Evolutionary conservation across 495 filamentous ascomycete genomes (phyloP).

Genomic region (Talaromyces trachyspermus): DNA sequence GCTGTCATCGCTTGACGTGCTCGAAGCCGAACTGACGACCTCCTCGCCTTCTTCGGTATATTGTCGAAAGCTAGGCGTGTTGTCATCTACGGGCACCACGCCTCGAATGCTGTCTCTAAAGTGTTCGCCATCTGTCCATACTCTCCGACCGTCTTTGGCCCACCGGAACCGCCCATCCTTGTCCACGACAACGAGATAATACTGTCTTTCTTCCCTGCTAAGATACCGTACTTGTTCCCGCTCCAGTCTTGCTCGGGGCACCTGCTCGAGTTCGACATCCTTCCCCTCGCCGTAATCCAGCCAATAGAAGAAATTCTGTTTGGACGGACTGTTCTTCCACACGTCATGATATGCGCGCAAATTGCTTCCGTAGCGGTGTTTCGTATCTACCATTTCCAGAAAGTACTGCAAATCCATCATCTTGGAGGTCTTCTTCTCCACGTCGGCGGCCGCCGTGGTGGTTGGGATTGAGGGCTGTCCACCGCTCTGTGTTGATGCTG

Average conservation of each 20-base stretch:
- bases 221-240: slow-evolving; percentile 68
- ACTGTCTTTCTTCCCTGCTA: slow-evolving; percentile 59
- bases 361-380: slow-evolving; percentile 84
- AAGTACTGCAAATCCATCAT: slow-evolving; percentile 88
- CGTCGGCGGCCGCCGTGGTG: slow-evolving; percentile 17
- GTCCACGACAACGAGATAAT: slow-evolving; percentile 68
- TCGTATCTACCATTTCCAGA: slow-evolving; percentile 85
- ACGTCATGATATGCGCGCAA: slow-evolving; percentile 74
- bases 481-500: slow-evolving; percentile 31
- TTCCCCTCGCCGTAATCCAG: slow-evolving; percentile 75
- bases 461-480: slow-evolving; percentile 35
- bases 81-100: slow-evolving; percentile 60
- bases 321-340: slow-evolving; percentile 70
- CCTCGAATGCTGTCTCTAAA: slow-evolving; percentile 76
- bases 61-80: slow-evolving; percentile 40
- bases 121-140: slow-evolving; percentile 61
- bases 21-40: neutral
- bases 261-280: slow-evolving; percentile 47
- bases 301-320: slow-evolving; percentile 94
- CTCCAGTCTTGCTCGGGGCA: slow-evolving; percentile 59
- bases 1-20: too few species aligned
- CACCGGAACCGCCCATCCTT: slow-evolving; percentile 60
- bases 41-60: slow-evolving; percentile 10
- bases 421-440: slow-evolving; percentile 51
- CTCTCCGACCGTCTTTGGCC: slow-evolving; percentile 68